Base-by-base conservation (phyloP, 768 basidiomycete species). In the Stropharia rugosoannulata region DNA sequence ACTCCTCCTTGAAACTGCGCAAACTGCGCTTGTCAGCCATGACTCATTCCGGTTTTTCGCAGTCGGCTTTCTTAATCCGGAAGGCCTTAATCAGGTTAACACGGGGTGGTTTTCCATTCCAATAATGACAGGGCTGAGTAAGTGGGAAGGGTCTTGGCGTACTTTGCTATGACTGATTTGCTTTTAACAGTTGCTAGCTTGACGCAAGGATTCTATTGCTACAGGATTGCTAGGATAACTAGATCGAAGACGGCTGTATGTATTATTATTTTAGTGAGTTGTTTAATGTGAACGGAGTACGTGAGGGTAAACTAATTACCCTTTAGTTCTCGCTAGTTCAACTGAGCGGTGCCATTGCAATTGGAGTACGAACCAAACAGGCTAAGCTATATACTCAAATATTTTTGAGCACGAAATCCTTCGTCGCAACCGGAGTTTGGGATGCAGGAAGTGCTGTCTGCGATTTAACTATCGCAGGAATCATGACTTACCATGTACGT, bases 401-500 rank as follows among this genome's bases (percentile, higher is more conserved):
- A 6, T 32, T 51, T 38, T 25, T n/a, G 12, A 51, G 19, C 11
- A 40, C n/a, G 22, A 46, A 27, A 46, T 40, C 38, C 4, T 15
- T 51, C 13, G 32, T 42, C 39, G 25, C 49, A 13, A 39, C 41
- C 15, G 49, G 49, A 4, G 49, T 41, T 6, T 51, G 49, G 49
- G 38, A 36, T n/a, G 49, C 38, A 15, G 41, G 49, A 27, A 36
- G 49, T 8, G 49, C 36, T 27, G 38, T 16, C 0, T 51, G 49
- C 49, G 49, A 51, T 16, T 40, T 41, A 25, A 12, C 25, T 7
- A 51, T 51, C 32, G 49, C 49, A 41, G 25, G 39, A 25, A 40
- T 40, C 15, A 51, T 51, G 49, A 36, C 36, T 1, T 51, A 51
- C 27, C 29, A 51, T 16, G 49, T 51, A n/a, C 22, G 45, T 46